Percentiles rank a stretch among this genome's conserved stretches.
phyloP scores from a whole-genome alignment of 768 basidiomycete species.

The Tephrocybe sp. region DNA sequence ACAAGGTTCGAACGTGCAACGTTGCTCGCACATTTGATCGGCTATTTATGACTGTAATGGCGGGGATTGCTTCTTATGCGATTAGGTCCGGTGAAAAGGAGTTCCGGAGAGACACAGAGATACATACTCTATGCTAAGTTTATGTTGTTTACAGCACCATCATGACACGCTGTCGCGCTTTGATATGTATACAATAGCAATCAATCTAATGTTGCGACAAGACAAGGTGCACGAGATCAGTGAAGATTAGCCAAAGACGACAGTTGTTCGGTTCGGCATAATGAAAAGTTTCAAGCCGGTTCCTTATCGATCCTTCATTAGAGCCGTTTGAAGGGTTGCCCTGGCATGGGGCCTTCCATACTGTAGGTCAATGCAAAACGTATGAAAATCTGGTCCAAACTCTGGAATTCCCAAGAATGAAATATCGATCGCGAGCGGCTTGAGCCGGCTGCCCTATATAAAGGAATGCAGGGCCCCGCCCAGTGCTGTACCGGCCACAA shows the following conservation, averaged over 20 bases:
- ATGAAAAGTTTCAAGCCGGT: background rate
- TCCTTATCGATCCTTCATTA: background rate
- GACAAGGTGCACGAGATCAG: background rate
- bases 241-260: background rate
- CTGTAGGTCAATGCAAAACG: background rate
- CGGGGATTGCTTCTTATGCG: background rate
- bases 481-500: background rate
- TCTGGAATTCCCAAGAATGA: background rate
- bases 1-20: constrained; percentile 56
- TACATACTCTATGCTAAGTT: constrained; percentile 2
- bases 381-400: background rate
- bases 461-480: constrained; percentile 7
- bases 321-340: background rate
- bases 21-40: background rate
- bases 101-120: background rate
- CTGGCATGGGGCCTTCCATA: constrained; percentile 7
- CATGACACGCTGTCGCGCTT: constrained; percentile 21
- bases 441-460: constrained; percentile 15
- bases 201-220: constrained; percentile 6
- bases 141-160: constrained; percentile 21
- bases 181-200: constrained; percentile 21
- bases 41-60: constrained; percentile 5
- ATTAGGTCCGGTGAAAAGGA: constrained; percentile 5
- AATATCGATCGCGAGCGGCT: background rate
- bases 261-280: constrained; percentile 8